A percentile compares a stretch with the other conserved stretches of the same genome.
phyloP scores from a whole-genome alignment of 192 early-diverging fungal genomes.

The Backusella circina region DNA sequence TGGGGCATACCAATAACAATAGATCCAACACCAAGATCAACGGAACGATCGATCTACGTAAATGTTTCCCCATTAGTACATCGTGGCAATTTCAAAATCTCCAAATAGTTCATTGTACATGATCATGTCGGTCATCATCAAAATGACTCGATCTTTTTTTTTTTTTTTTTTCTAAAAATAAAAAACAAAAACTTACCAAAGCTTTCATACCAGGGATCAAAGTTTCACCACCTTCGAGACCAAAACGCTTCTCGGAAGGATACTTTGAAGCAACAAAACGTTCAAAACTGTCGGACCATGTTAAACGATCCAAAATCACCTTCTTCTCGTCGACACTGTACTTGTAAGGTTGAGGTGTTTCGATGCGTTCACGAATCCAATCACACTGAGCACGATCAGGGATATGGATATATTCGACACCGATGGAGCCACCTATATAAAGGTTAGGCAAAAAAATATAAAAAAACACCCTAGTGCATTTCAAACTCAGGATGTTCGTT shows the following conservation, averaged over 20 bases:
- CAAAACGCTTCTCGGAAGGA: slow-evolving; percentile 96
- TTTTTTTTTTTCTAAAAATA: no score
- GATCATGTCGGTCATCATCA: neutral
- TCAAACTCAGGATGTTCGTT: neutral
- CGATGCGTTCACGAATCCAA: slow-evolving; percentile 92
- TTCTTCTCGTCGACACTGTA: slow-evolving; percentile 89
- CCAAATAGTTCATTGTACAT: neutral
- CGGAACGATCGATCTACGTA: slow-evolving; percentile 87
- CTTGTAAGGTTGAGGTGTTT: slow-evolving; percentile 85
- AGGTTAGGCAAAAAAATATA: neutral
- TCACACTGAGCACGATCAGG: slow-evolving; percentile 93
- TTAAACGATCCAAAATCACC: slow-evolving; percentile 92
- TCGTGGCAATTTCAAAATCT: neutral
- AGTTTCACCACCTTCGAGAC: slow-evolving; percentile 95
- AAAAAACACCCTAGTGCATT: neutral
- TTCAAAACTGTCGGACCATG: slow-evolving; percentile 97
- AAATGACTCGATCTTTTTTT: neutral
- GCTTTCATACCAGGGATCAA: slow-evolving; percentile 99
- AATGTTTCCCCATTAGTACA: neutral
- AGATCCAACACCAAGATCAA: slow-evolving; percentile 92
- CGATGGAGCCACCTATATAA: slow-evolving; percentile 73
- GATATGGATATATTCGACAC: slow-evolving; percentile 98
- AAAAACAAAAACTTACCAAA: slow-evolving; percentile 54
- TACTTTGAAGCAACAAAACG: slow-evolving; percentile 95
- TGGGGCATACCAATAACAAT: slow-evolving; percentile 99